Conservation (phyloP, 768 basidiomycete genomes). For the Tubosaeta brunneosetosa region DNA sequence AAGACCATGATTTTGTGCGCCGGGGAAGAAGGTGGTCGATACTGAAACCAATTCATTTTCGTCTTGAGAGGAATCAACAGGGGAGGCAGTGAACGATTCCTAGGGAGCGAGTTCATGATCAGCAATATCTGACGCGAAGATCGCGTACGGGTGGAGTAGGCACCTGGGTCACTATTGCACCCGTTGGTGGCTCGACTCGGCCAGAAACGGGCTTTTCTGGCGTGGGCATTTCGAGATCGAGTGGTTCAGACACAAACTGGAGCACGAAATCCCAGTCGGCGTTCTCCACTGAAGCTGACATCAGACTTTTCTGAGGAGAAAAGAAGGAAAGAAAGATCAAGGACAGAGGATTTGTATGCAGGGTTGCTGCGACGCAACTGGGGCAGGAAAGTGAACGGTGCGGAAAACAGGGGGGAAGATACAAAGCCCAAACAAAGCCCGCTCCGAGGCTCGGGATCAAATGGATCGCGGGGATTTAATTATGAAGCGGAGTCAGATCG, state of each 20-base stretch:
- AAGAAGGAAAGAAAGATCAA: not conserved
- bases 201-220: conserved; percentile 36
- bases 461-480: conserved; percentile 11
- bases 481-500: conserved; percentile 17
- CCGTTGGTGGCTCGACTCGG: conserved; percentile 14
- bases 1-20: conserved; percentile 51
- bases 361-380: not conserved
- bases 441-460: not conserved
- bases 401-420: conserved; percentile 18
- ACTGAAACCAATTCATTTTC: conserved; percentile 61
- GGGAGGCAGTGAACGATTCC: conserved; percentile 33
- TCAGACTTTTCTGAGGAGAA: conserved; percentile 1
- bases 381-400: not conserved
- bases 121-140: not conserved
- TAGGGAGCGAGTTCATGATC: conserved; percentile 11
- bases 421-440: not conserved
- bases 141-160: conserved; percentile 62
- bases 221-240: conserved; percentile 30
- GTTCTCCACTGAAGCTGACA: conserved; percentile 37
- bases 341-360: not conserved
- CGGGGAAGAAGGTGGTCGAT: conserved; percentile 79
- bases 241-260: conserved; percentile 51
- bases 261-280: conserved; percentile 60
- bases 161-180: conserved; percentile 35
- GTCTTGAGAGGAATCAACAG: conserved; percentile 30